phyloP scores from a whole-genome alignment of 306 rosid species.

The Fagus sylvatica region DNA sequence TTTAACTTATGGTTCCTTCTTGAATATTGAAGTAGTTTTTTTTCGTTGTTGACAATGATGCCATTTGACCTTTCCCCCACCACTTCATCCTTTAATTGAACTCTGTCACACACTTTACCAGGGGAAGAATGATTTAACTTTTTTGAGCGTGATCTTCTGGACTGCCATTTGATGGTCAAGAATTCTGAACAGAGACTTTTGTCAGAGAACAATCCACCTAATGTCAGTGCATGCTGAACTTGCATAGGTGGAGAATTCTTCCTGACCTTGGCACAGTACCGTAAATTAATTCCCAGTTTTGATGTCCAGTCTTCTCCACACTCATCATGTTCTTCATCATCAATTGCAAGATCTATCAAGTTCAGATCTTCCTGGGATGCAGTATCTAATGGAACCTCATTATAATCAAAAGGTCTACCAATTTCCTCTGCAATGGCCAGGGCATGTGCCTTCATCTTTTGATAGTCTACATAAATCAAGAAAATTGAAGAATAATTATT shows the following conservation, averaged over 20 bases:
- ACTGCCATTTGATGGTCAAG: slow-evolving; percentile 61
- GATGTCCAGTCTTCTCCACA: slow-evolving; percentile 93
- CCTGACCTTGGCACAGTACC: slow-evolving; percentile 68
- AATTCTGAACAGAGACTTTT: slow-evolving; percentile 37
- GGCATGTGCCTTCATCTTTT: slow-evolving; percentile 91
- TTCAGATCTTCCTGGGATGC: slow-evolving; percentile 81
- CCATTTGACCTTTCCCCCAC: slow-evolving; percentile 30
- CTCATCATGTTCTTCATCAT: slow-evolving; percentile 58
- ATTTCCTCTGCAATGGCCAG: slow-evolving; percentile 82
- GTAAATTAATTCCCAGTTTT: slow-evolving; percentile 77
- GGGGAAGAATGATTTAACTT: slow-evolving; percentile 38
- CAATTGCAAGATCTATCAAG: slow-evolving; percentile 87
- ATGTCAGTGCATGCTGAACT: slow-evolving; percentile 59
- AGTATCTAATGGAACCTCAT: slow-evolving; percentile 65
- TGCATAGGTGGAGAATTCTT: slow-evolving; percentile 66
- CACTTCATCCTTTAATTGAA: slow-evolving; percentile 46
- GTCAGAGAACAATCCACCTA: slow-evolving; percentile 59
- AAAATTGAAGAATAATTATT: slow-evolving; percentile 14
- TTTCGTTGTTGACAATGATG: slow-evolving; percentile 31
- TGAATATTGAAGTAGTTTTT: slow-evolving; percentile 70
- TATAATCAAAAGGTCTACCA: slow-evolving; percentile 62
- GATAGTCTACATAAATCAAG: slow-evolving; percentile 65
- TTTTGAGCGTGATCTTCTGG: slow-evolving; percentile 74
- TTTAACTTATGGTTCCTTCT: slow-evolving; percentile 74
- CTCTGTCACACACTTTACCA: slow-evolving; percentile 37